These are phyloP conservation scores for Aspergillus ruber DNA, from an alignment of 2,329 filamentous ascomycete genomes.

Conservation along the genomic window DNA sequence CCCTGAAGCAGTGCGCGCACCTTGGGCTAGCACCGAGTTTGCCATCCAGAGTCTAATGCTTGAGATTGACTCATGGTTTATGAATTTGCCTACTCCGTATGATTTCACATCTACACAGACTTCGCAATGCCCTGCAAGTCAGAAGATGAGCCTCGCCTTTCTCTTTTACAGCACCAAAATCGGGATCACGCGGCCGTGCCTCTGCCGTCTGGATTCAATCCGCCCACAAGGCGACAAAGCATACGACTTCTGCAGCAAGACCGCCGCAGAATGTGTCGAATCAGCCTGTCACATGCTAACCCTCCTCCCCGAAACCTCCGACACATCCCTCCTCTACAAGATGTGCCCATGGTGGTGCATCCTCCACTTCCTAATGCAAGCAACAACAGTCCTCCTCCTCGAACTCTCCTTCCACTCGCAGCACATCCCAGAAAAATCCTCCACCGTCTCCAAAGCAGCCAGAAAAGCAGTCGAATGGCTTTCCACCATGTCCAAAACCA, in stretches of 20 bases:
- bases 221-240: conserved; percentile 25
- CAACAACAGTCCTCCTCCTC: conserved; percentile 37
- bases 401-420: conserved; percentile 38
- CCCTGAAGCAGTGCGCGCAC: conserved; percentile 27
- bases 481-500: conserved; percentile 23
- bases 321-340: conserved; percentile 30
- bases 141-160: conserved; percentile 36
- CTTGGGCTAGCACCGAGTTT: conserved; percentile 34
- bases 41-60: conserved; percentile 32
- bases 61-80: conserved; percentile 35
- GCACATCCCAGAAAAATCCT: conserved; percentile 37
- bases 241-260: conserved; percentile 32
- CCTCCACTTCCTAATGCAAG: conserved; percentile 41
- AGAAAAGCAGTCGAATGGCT: conserved; percentile 33
- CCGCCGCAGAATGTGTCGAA: conserved; percentile 37
- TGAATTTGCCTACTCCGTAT: conserved; percentile 32
- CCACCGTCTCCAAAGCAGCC: conserved; percentile 28
- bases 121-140: conserved; percentile 27
- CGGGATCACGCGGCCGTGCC: conserved; percentile 38
- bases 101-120: conserved; percentile 35
- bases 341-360: conserved; percentile 41
- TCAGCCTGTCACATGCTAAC: conserved; percentile 36
- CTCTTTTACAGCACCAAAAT: conserved; percentile 39
- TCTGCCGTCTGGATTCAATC: conserved; percentile 33
- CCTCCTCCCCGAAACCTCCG: conserved; percentile 35